Evolutionary conservation across 179 eudicot genomes (phyloP).

Genomic region (Silene vulgaris): DNA sequence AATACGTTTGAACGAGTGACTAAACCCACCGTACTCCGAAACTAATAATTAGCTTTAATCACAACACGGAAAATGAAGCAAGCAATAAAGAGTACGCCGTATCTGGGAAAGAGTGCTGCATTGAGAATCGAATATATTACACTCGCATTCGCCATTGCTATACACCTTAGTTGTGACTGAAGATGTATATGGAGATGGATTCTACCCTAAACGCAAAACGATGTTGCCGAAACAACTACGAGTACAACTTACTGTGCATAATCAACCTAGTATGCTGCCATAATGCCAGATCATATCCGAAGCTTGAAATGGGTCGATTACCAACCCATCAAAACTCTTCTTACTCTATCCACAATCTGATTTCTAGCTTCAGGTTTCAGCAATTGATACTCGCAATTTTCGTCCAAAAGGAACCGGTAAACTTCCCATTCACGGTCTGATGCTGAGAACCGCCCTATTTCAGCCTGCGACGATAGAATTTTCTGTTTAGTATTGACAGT

Average conservation of each 20-base stretch:
- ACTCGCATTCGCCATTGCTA: slow-evolving; percentile 1
- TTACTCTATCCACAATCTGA: slow-evolving; percentile 66
- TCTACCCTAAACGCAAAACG: slow-evolving; percentile 11
- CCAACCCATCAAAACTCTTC: slow-evolving; percentile 86
- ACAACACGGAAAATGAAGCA: background rate
- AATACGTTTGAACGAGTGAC: no score
- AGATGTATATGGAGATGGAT: background rate
- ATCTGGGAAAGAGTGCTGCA: background rate
- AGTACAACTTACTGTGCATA: slow-evolving; percentile 27
- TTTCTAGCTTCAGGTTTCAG: slow-evolving; percentile 44
- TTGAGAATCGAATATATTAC: background rate
- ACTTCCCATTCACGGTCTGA: slow-evolving; percentile 86
- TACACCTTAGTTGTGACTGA: slow-evolving; percentile 16
- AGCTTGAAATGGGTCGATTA: slow-evolving; percentile 23
- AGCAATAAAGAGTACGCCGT: background rate
- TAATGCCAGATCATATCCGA: slow-evolving; percentile 1
- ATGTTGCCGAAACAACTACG: background rate
- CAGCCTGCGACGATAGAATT: slow-evolving; percentile 48
- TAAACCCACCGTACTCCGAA: no score
- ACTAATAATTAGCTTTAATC: no score
- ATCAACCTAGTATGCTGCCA: background rate
- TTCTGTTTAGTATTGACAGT: background rate
- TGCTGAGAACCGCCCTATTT: slow-evolving; percentile 70
- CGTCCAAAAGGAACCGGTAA: slow-evolving; percentile 78
- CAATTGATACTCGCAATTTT: slow-evolving; percentile 50